These are phyloP conservation scores for Acer yangbiense DNA, from an alignment of 345 rosid species.

Conservation along the genomic window DNA sequence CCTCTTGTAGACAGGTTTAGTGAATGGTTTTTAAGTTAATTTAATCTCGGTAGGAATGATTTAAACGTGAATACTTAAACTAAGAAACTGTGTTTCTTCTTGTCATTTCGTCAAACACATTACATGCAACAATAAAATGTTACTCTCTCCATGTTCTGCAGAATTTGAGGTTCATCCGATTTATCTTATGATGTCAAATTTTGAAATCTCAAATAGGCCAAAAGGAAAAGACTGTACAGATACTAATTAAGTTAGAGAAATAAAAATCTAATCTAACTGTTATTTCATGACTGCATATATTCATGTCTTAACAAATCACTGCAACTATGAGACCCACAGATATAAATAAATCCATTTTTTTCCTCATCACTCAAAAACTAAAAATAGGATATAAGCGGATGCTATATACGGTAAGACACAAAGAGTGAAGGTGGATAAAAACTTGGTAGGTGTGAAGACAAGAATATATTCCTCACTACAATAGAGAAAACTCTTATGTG, in stretches of 20 bases:
- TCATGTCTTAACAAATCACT: background rate
- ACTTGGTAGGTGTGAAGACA: background rate
- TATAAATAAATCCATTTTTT: background rate
- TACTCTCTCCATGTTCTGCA: background rate
- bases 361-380: background rate
- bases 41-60: too few species aligned
- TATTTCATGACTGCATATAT: background rate
- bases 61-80: background rate
- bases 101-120: background rate
- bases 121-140: background rate
- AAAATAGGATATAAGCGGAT: background rate
- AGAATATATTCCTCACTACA: background rate
- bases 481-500: background rate
- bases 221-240: background rate
- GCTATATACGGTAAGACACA: background rate
- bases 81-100: background rate
- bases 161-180: constrained; percentile 68
- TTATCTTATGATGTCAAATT: constrained; percentile 43
- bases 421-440: background rate
- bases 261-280: background rate
- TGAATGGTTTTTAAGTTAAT: background rate
- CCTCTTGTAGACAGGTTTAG: too few species aligned
- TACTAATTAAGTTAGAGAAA: background rate
- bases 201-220: background rate
- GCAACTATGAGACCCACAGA: background rate